Conservation (phyloP, 495 filamentous ascomycete species). For the Aspergillus nidulans region DNA sequence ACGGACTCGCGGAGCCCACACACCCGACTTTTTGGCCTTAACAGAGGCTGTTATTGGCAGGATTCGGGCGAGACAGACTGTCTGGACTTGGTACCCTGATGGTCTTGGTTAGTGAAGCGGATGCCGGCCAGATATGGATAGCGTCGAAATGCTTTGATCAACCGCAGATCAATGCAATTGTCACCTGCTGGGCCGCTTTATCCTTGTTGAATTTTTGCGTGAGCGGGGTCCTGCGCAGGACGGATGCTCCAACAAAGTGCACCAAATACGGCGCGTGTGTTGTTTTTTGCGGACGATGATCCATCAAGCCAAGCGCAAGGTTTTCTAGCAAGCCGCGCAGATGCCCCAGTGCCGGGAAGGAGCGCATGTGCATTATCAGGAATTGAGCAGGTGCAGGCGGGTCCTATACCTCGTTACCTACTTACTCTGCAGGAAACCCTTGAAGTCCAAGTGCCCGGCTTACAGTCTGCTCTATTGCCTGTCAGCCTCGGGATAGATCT, state of each 20-base stretch:
- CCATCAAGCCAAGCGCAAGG: neutral
- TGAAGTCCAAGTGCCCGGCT: no score
- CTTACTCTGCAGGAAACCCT: neutral
- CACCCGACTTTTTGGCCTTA: conserved; percentile 1
- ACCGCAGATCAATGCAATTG: conserved; percentile 8
- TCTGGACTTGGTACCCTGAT: conserved; percentile 12
- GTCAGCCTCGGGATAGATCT: conserved; percentile 2
- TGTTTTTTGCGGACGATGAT: neutral
- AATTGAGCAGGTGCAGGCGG: neutral
- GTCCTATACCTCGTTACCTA: no score
- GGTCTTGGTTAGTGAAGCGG: conserved; percentile 9
- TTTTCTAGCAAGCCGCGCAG: neutral
- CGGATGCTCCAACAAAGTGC: conserved; percentile 1
- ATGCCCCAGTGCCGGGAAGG: neutral
- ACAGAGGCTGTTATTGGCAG: conserved; percentile 8
- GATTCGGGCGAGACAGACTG: neutral
- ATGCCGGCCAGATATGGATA: conserved; percentile 9
- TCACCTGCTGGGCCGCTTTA: neutral
- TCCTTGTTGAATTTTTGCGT: conserved; percentile 3
- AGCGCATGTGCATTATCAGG: neutral
- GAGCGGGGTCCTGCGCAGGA: conserved; percentile 6
- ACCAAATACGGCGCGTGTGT: neutral
- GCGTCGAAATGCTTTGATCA: conserved; percentile 8
- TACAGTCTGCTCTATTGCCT: neutral
- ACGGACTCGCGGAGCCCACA: conserved; percentile 13